Percentiles rank a stretch among this genome's conserved stretches.
Conservation (phyloP, 1,139 yeast genomes). For the Scheffersomyces cryptocercus region DNA sequence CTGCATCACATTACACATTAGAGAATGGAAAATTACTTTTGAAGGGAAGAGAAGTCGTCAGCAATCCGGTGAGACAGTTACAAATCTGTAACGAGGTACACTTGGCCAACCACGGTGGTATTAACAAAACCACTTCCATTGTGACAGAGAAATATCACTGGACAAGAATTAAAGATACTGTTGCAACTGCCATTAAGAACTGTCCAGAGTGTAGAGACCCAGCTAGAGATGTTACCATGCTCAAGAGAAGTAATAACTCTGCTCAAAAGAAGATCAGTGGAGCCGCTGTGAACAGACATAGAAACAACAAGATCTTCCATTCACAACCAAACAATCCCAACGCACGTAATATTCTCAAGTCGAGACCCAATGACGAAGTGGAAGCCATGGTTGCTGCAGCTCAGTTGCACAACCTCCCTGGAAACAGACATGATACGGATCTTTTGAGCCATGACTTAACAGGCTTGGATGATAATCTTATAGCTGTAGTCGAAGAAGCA, state of each 20-base stretch:
- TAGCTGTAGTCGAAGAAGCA: constrained; percentile 70
- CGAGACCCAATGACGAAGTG: constrained; percentile 28
- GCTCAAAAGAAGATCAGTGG: constrained; percentile 20
- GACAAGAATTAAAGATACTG: constrained; percentile 89
- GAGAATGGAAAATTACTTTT: constrained; percentile 72
- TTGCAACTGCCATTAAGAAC: constrained; percentile 71
- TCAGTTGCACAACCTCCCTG: constrained; percentile 34
- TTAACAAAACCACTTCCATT: constrained; percentile 79
- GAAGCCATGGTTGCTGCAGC: constrained; percentile 40
- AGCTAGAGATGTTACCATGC: constrained; percentile 30
- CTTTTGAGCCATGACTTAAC: constrained; percentile 40
- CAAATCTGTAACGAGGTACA: constrained; percentile 77
- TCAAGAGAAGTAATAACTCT: constrained; percentile 21
- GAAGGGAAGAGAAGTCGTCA: constrained; percentile 79
- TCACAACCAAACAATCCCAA: constrained; percentile 11
- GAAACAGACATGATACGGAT: constrained; percentile 30
- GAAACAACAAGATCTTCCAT: constrained; percentile 12
- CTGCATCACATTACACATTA: constrained; percentile 76
- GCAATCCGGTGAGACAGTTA: constrained; percentile 72
- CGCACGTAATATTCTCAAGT: constrained; percentile 22
- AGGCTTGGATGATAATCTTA: constrained; percentile 52
- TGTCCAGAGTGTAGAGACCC: constrained; percentile 72
- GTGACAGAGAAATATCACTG: constrained; percentile 85
- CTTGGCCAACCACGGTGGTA: constrained; percentile 76
- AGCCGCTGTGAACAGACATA: constrained; percentile 15